Conservation (phyloP, 73 alveolate genomes). For the Symbiodinium natans region DNA sequence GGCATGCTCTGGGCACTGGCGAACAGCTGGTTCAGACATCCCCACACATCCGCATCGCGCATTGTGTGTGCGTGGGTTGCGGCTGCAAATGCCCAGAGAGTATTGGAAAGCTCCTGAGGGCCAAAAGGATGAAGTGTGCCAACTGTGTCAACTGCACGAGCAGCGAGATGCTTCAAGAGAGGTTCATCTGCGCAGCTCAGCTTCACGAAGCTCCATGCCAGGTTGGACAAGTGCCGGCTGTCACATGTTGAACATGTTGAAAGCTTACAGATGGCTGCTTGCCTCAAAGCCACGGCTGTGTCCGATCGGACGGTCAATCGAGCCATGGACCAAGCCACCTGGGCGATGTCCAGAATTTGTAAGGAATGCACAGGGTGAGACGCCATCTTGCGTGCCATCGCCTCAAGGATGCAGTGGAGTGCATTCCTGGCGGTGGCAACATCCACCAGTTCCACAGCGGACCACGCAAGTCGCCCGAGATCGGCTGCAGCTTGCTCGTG, state of each 20-base stretch:
- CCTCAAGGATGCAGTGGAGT: neutral
- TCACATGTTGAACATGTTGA: conserved; percentile 5
- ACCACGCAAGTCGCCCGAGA: conserved; percentile 53
- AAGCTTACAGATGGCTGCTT: neutral
- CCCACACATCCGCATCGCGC: neutral
- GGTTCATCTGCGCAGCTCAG: conserved; percentile 2
- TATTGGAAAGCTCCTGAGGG: conserved; percentile 17
- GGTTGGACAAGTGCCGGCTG: conserved; percentile 35
- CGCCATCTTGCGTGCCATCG: neutral
- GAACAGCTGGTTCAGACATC: neutral
- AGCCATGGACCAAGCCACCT: conserved; percentile 63
- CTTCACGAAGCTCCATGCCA: conserved; percentile 51
- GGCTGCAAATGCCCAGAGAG: neutral
- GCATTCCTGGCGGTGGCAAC: neutral
- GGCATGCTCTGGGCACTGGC: neutral
- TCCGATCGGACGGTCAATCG: neutral
- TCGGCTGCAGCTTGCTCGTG: neutral
- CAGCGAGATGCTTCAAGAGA: neutral
- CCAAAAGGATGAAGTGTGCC: neutral
- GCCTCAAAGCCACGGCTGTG: neutral
- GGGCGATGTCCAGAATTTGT: conserved; percentile 20
- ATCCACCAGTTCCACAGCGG: conserved; percentile 13
- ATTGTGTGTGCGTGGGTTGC: neutral
- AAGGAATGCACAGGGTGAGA: neutral
- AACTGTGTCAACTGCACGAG: neutral